Conservation (phyloP, 2,329 filamentous ascomycete genomes). For the Aspergillus latus region DNA sequence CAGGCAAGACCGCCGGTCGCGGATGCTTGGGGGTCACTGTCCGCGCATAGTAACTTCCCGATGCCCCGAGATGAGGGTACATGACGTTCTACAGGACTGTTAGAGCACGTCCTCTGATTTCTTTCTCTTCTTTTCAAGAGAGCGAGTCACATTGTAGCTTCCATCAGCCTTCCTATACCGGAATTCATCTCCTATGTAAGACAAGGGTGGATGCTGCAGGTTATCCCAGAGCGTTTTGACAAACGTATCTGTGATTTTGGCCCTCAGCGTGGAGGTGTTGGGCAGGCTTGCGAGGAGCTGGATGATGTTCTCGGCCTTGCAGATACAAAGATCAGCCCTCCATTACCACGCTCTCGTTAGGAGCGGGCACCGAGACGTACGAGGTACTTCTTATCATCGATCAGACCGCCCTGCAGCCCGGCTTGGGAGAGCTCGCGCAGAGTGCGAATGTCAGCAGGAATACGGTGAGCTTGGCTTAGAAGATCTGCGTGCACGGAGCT, state of each 20-base stretch:
- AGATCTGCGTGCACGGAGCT: slow-evolving; percentile 7
- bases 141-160: slow-evolving; percentile 37
- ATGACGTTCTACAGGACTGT: slow-evolving; percentile 48
- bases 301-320: slow-evolving; percentile 38
- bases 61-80: slow-evolving; percentile 63
- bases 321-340: too few relatives aligned
- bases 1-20: slow-evolving; percentile 61
- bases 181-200: slow-evolving; percentile 39
- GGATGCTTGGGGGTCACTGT: slow-evolving; percentile 58
- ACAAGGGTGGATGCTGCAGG: slow-evolving; percentile 55
- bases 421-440: slow-evolving; percentile 5
- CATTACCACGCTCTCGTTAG: too few relatives aligned
- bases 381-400: slow-evolving; percentile 16
- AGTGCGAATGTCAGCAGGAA: slow-evolving; percentile 8
- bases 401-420: slow-evolving; percentile 7
- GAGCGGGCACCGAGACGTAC: background rate
- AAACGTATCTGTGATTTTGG: slow-evolving; percentile 50
- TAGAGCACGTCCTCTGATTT: slow-evolving; percentile 17
- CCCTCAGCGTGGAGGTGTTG: slow-evolving; percentile 17
- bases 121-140: slow-evolving; percentile 6
- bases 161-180: slow-evolving; percentile 39
- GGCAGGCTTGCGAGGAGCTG: slow-evolving; percentile 11
- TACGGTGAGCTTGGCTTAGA: slow-evolving; percentile 13
- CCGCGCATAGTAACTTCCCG: slow-evolving; percentile 66
- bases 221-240: slow-evolving; percentile 56